Conservation (phyloP, 768 basidiomycete species). For the Xanthoconium purpureum region DNA sequence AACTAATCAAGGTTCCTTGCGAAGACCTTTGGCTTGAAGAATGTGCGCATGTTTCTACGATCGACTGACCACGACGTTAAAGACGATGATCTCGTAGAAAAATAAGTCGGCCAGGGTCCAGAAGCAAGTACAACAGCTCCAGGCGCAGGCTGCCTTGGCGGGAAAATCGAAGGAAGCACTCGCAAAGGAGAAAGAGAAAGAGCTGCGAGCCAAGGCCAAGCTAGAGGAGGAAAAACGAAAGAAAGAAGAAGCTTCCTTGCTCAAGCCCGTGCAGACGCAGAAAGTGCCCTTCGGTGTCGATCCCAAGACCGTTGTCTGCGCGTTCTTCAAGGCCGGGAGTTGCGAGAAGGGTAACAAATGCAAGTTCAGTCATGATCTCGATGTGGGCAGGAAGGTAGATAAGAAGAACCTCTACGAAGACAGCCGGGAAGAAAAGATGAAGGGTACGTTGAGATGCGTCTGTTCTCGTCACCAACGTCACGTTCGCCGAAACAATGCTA, state of each 20-base stretch:
- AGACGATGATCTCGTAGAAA: conserved; percentile 53
- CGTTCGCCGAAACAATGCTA: conserved; percentile 27
- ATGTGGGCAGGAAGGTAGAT: conserved; percentile 87
- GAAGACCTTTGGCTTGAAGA: conserved; percentile 88
- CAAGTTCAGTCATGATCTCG: conserved; percentile 93
- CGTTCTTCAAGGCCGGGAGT: conserved; percentile 85
- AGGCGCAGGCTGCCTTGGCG: conserved; percentile 66
- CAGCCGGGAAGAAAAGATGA: conserved; percentile 71
- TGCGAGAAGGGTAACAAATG: conserved; percentile 96
- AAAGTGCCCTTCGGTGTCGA: conserved; percentile 95
- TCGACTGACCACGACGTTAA: conserved; percentile 6
- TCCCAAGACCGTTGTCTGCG: conserved; percentile 92
- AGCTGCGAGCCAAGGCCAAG: conserved; percentile 69
- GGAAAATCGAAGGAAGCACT: conserved; percentile 80
- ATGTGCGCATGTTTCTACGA: conserved; percentile 46
- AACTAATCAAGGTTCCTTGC: conserved; percentile 27
- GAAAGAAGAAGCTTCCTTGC: conserved; percentile 81
- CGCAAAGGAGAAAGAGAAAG: conserved; percentile 86
- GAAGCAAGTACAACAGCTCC: conserved; percentile 74
- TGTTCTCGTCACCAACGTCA: not conserved
- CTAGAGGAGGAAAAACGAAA: conserved; percentile 76
- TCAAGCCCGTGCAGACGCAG: conserved; percentile 77
- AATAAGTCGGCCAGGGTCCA: conserved; percentile 94
- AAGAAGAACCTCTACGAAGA: conserved; percentile 97
- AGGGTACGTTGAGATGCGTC: conserved; percentile 45